phyloP scores from a whole-genome alignment of 2,329 filamentous ascomycete genomes.

The Cercospora citrullina region DNA sequence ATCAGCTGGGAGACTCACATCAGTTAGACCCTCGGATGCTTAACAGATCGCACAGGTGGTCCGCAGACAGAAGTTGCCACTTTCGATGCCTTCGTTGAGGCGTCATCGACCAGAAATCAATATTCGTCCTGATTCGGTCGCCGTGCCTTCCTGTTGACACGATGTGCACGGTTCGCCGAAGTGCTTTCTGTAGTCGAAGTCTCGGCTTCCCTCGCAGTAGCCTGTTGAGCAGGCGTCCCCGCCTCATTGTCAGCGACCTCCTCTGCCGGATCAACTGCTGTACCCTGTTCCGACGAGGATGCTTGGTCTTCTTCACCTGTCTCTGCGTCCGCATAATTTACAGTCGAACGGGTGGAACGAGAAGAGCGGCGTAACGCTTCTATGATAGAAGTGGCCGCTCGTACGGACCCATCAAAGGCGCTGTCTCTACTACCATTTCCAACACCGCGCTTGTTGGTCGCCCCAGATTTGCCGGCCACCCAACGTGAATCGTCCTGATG shows the following conservation, averaged over 20 bases:
- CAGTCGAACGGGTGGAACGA: background rate
- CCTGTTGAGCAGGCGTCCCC: too few relatives aligned
- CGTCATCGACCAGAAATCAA: background rate
- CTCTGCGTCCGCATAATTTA: too few relatives aligned
- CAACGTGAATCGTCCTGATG: background rate
- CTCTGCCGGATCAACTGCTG: background rate
- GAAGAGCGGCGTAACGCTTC: background rate
- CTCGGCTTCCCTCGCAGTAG: too few relatives aligned
- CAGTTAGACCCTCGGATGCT: too few relatives aligned
- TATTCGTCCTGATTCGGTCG: background rate
- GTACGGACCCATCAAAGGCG: background rate
- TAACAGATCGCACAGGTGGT: too few relatives aligned
- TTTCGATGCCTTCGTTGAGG: background rate
- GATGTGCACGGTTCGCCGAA: background rate
- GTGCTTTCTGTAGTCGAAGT: too few relatives aligned
- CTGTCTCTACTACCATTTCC: background rate
- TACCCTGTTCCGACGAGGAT: background rate
- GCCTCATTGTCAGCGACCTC: background rate
- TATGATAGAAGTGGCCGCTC: background rate
- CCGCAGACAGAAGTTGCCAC: too few relatives aligned
- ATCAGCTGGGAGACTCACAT: background rate
- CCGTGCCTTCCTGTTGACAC: background rate
- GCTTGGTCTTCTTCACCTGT: too few relatives aligned
- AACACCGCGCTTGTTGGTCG: background rate
- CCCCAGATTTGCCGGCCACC: background rate